Evolutionary conservation across 2,329 filamentous ascomycete genomes (phyloP), one percentile per base, ranked within the genome.

Genomic region (Beauveria sp.): DNA sequence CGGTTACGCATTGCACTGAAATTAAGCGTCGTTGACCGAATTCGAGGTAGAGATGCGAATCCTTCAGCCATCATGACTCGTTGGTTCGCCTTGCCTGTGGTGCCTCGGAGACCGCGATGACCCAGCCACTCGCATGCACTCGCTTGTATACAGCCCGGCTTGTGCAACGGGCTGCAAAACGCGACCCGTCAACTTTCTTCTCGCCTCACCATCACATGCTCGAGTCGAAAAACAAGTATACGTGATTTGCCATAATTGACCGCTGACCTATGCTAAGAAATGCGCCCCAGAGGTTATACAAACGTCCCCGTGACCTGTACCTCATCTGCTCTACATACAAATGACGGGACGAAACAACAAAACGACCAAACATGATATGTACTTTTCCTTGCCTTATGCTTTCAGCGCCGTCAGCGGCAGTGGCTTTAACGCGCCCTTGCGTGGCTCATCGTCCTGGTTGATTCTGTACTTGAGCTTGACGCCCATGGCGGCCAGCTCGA

Each of bases 401-500:
- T 52, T 64, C 28, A 59, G 47, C 5, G 57, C 48, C 5, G 57
- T 59, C 59, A 64, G 62, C n/a, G 66, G 66, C 70, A 73, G 75
- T 62, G 73, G 78, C 66, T 73, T 72, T 71, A 83, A 70, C 2
- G 76, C 75, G 2, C 81, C 80, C 71, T 80, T 83, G 55, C 81
- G 77, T 60, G 81, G 78, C 67, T 79, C 82, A 67, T 97, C 89
- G 73, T 88, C 88, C 72, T 76, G 77, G 66, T 81, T 79, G 47
- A 85, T 74, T 61, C 77, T 77, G 68, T 96, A 97, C 80, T 91
- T 96, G 77, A 99, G 84, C 77, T 92, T 89, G 59, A 99, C 88
- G 58, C 94, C 94, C 94, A 99, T 99, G 61, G 92, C 92, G 41
- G 92, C 91, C 68, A 99, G 78, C 76, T 99, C 94, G 22, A 96